These are phyloP conservation scores for Nepenthes mirabilis DNA, from an alignment of 148 eudicot species.

Conservation along the genomic window DNA sequence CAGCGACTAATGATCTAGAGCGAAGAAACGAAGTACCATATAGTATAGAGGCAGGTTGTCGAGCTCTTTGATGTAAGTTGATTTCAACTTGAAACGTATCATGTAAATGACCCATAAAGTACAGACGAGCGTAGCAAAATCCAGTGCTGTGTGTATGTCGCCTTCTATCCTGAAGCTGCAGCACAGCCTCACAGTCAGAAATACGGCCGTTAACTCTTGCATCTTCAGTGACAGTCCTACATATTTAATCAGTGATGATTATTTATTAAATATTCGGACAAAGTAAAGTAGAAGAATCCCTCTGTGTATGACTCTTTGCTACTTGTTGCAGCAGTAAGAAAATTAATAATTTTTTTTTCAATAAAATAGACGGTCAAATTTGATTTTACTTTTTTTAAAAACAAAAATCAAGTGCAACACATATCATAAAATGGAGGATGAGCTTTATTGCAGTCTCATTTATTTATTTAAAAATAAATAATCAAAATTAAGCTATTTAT, in stretches of 20 bases:
- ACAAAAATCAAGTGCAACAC: too few relatives aligned
- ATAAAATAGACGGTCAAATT: too few relatives aligned
- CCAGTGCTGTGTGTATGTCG: conserved; percentile 58
- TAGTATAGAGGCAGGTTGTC: conserved; percentile 56
- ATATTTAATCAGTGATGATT: neutral
- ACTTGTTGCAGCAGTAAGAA: too few relatives aligned
- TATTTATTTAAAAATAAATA: too few relatives aligned
- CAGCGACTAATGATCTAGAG: neutral
- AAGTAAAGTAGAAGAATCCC: too few relatives aligned
- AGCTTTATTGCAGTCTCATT: too few relatives aligned
- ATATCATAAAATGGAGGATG: too few relatives aligned
- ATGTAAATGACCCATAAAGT: conserved; percentile 87
- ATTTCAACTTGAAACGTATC: conserved; percentile 67
- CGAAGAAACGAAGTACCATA: conserved; percentile 33
- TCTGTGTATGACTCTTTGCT: too few relatives aligned
- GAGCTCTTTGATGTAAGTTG: conserved; percentile 46
- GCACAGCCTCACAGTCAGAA: conserved; percentile 32
- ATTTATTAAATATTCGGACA: too few relatives aligned
- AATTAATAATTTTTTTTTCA: too few relatives aligned
- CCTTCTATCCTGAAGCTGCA: conserved; percentile 38
- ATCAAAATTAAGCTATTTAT: too few relatives aligned
- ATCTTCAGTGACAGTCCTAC: conserved; percentile 78
- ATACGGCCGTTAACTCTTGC: conserved; percentile 82
- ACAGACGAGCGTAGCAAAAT: conserved; percentile 39
- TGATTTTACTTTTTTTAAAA: too few relatives aligned